Percentiles rank a stretch among this genome's conserved stretches.
Conservation (phyloP, 2,329 filamentous ascomycete genomes). For the Diplodia intermedia region DNA sequence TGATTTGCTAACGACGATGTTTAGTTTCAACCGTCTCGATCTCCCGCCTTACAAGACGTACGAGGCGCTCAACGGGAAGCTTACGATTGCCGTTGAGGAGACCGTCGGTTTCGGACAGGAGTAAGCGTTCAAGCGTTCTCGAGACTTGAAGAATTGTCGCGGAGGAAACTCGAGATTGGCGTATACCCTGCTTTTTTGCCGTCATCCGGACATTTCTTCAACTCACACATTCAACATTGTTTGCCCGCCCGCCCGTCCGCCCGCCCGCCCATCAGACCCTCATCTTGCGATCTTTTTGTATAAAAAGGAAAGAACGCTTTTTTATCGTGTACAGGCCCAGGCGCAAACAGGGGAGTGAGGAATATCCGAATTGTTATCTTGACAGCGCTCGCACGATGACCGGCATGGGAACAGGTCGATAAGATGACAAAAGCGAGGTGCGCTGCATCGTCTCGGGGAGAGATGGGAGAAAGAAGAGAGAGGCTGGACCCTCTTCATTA, state of each 20-base stretch:
- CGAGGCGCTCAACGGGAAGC: conserved; percentile 84
- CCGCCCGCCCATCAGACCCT: background rate
- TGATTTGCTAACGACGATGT: conserved; percentile 32
- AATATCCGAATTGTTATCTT: background rate
- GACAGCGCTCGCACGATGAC: conserved; percentile 1
- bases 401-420: background rate
- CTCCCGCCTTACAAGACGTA: conserved; percentile 90
- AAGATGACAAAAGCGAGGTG: background rate
- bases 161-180: conserved; percentile 12
- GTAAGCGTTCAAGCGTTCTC: conserved; percentile 56
- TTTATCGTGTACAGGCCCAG: conserved; percentile 22
- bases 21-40: conserved; percentile 95
- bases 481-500: conserved; percentile 26
- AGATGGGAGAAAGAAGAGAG: background rate
- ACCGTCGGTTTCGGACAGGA: conserved; percentile 99
- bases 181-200: conserved; percentile 19
- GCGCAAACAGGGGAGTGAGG: conserved; percentile 11
- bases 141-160: conserved; percentile 7
- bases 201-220: conserved; percentile 7
- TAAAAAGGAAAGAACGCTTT: conserved; percentile 16
- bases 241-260: background rate
- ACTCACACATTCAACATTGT: conserved; percentile 16
- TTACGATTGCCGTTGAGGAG: conserved; percentile 97
- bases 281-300: conserved; percentile 4
- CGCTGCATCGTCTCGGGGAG: background rate